A percentile compares a stretch with the other conserved stretches of the same genome.
phyloP scores from a whole-genome alignment of 306 rosid species.

The Rosa rugosa region DNA sequence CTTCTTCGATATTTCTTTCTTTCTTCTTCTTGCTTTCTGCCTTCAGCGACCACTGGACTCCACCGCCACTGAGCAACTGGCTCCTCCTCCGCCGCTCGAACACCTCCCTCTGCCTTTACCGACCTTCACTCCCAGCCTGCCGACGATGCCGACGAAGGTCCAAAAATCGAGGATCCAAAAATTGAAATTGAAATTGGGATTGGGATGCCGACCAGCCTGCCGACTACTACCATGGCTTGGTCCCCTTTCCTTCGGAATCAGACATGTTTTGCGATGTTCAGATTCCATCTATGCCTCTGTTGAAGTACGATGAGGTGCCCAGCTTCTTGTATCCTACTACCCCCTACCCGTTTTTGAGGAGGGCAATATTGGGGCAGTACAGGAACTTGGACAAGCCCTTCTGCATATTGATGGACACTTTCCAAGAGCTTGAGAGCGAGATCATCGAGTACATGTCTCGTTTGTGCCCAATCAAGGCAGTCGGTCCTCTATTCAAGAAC shows the following conservation, averaged over 20 bases:
- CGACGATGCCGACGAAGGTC: no score
- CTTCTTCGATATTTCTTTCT: no score
- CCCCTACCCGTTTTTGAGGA: slow-evolving; percentile 24
- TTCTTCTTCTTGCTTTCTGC: no score
- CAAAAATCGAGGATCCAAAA: no score
- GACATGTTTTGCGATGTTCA: slow-evolving; percentile 48
- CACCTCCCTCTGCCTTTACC: no score
- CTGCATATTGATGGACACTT: slow-evolving; percentile 58
- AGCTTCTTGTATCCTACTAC: slow-evolving; percentile 52
- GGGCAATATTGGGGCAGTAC: slow-evolving; percentile 45
- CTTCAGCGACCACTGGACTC: no score
- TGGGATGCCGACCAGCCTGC: no score
- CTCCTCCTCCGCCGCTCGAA: no score
- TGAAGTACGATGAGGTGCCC: slow-evolving; percentile 58
- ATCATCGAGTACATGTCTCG: slow-evolving; percentile 31
- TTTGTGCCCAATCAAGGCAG: slow-evolving; percentile 22
- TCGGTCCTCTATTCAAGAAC: slow-evolving; percentile 65
- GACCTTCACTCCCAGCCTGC: no score
- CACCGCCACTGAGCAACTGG: no score
- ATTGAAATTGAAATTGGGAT: no score
- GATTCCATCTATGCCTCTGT: slow-evolving; percentile 32
- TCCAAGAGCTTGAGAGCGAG: slow-evolving; percentile 53
- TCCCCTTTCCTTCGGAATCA: slow-evolving; percentile 45
- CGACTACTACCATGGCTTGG: slow-evolving; percentile 42
- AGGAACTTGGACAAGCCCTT: slow-evolving; percentile 38